Percentiles rank a stretch among this genome's conserved stretches.
Conservation (phyloP, 805 yeast genomes). For the Starmerella khaoyaiensis region DNA sequence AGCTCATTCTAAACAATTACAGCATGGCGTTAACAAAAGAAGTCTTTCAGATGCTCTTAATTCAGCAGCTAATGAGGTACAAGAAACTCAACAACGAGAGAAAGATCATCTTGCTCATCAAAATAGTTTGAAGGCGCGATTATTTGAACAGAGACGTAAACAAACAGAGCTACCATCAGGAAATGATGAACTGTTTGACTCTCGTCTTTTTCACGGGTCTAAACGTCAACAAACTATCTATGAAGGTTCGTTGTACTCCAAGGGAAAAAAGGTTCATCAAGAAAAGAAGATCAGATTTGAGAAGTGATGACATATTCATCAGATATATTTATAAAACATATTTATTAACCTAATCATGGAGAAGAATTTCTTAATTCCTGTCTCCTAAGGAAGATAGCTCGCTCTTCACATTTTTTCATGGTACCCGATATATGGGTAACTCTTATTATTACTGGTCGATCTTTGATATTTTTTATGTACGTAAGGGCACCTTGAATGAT, state of each 20-base stretch:
- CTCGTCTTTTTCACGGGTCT: slow-evolving; percentile 42
- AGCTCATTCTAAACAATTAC: slow-evolving; percentile 35
- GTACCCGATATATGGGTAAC: slow-evolving; percentile 74
- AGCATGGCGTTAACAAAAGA: slow-evolving; percentile 43
- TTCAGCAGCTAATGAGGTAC: slow-evolving; percentile 48
- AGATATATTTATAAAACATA: slow-evolving; percentile 4
- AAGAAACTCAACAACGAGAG: slow-evolving; percentile 32
- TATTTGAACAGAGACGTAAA: slow-evolving; percentile 16
- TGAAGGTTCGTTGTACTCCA: slow-evolving; percentile 45
- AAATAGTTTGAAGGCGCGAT: slow-evolving; percentile 36
- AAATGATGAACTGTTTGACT: slow-evolving; percentile 41
- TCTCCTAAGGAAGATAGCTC: slow-evolving; percentile 36
- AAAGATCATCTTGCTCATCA: slow-evolving; percentile 2
- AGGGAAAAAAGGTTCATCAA: slow-evolving; percentile 19
- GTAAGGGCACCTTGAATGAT: slow-evolving; percentile 53
- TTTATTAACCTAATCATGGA: background rate
- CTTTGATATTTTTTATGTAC: slow-evolving; percentile 35
- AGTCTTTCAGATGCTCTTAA: slow-evolving; percentile 60
- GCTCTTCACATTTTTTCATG: slow-evolving; percentile 67
- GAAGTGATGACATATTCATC: slow-evolving; percentile 21
- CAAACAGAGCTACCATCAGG: slow-evolving; percentile 26
- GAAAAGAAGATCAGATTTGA: slow-evolving; percentile 35
- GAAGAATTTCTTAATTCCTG: slow-evolving; percentile 1
- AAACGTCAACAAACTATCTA: slow-evolving; percentile 35
- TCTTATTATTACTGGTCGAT: slow-evolving; percentile 39